phyloP scores from a whole-genome alignment of 106 monocot species.

The Platanthera zijinensis region DNA sequence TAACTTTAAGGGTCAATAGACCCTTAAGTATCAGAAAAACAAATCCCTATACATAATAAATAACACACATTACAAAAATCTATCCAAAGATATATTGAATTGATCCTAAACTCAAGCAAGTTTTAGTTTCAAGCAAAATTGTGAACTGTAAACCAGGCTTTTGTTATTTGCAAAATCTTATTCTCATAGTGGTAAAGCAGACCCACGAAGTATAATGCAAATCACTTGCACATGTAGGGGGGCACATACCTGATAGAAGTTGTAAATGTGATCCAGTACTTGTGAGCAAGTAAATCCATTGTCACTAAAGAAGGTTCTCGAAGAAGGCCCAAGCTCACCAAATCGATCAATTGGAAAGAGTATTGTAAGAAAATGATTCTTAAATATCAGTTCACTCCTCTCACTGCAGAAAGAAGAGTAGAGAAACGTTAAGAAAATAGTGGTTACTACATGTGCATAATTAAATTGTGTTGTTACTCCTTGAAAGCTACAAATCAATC shows the following conservation, averaged over 20 bases:
- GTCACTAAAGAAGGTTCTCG: conserved; percentile 76
- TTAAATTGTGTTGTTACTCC: too few relatives aligned
- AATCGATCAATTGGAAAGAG: conserved; percentile 88
- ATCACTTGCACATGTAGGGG: neutral
- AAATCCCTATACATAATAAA: too few relatives aligned
- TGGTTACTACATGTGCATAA: too few relatives aligned
- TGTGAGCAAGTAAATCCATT: conserved; percentile 74
- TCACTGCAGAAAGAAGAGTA: conserved; percentile 47
- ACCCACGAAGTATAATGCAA: neutral
- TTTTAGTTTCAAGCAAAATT: too few relatives aligned
- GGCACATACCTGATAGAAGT: conserved; percentile 75
- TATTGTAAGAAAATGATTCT: conserved; percentile 77
- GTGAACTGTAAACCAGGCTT: too few relatives aligned
- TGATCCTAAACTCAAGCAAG: too few relatives aligned
- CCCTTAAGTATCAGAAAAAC: too few relatives aligned
- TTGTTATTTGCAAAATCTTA: neutral
- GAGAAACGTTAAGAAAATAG: neutral
- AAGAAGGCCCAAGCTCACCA: conserved; percentile 80
- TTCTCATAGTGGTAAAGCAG: neutral
- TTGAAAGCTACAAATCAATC: too few relatives aligned
- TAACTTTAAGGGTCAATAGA: too few relatives aligned
- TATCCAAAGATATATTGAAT: too few relatives aligned
- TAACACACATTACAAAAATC: too few relatives aligned
- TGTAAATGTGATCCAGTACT: conserved; percentile 65
- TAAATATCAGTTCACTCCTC: conserved; percentile 60